phyloP scores from a whole-genome alignment of 495 filamentous ascomycete species.

The Lophiostoma macrostomum region DNA sequence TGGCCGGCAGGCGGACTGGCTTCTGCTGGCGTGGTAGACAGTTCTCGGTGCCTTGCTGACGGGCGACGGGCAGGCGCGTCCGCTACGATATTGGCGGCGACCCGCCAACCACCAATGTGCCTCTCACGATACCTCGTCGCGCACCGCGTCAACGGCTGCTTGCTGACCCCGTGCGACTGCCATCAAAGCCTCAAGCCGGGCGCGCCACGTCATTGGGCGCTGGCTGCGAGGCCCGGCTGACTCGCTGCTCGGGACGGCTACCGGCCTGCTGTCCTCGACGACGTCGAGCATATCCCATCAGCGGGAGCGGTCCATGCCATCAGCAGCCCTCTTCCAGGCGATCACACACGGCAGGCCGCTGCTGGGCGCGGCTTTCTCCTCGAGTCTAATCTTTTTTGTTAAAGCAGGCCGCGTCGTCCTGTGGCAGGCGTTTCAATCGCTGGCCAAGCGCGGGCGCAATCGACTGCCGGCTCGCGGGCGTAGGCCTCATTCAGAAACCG shows the following conservation, averaged over 20 bases:
- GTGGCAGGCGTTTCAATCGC: conserved; percentile 19
- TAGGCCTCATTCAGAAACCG: conserved; percentile 22
- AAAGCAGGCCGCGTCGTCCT: neutral
- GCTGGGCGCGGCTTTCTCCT: conserved; percentile 3
- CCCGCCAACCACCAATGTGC: neutral
- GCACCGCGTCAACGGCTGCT: neutral
- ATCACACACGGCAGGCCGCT: too few species aligned
- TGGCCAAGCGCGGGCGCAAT: conserved; percentile 22
- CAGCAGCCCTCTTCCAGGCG: neutral
- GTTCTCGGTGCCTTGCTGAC: conserved; percentile 5
- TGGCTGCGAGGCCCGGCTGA: neutral
- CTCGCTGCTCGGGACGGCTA: conserved; percentile 13
- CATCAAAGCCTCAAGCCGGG: neutral
- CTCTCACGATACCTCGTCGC: neutral
- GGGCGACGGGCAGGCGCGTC: neutral
- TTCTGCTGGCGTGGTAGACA: conserved; percentile 10
- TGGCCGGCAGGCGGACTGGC: neutral
- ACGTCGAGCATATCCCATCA: neutral
- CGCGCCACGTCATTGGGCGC: conserved; percentile 7
- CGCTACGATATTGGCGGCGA: neutral
- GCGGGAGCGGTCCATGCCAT: neutral
- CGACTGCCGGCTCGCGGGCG: conserved; percentile 8
- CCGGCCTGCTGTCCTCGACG: neutral
- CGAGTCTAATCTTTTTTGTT: conserved; percentile 4
- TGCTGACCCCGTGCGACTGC: conserved; percentile 5